Conservation (phyloP, 345 rosid species). For the Capsella bursapastoris region DNA sequence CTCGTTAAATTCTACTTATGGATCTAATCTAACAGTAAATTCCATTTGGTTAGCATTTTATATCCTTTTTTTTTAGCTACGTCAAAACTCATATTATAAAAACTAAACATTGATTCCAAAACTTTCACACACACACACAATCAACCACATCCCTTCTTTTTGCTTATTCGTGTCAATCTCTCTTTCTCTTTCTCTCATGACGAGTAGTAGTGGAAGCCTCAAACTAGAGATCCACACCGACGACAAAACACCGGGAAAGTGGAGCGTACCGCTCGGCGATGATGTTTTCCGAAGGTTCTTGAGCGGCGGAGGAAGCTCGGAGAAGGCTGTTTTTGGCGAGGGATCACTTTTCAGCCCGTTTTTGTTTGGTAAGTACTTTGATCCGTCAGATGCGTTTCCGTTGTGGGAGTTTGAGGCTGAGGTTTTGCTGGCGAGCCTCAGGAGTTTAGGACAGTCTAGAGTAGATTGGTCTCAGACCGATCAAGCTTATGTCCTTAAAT, state of each 20-base stretch:
- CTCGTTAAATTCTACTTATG: background rate
- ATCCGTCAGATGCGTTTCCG: conserved; percentile 94
- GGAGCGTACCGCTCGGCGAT: conserved; percentile 69
- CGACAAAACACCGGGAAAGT: conserved; percentile 69
- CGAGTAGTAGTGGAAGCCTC: conserved; percentile 45
- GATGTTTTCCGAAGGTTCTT: conserved; percentile 62
- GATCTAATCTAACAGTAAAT: background rate
- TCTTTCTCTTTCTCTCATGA: conserved; percentile 22
- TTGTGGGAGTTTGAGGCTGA: conserved; percentile 87
- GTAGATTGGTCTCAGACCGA: conserved; percentile 85
- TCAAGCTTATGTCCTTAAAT: conserved; percentile 70
- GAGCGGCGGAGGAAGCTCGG: conserved; percentile 44
- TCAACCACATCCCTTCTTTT: background rate
- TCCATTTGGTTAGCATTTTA: background rate
- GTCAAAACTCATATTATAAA: conserved; percentile 28
- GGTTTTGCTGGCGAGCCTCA: conserved; percentile 55
- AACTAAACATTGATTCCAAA: conserved; percentile 37
- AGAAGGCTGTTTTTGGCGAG: conserved; percentile 72
- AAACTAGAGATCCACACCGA: conserved; percentile 62
- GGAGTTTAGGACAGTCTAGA: conserved; percentile 60
- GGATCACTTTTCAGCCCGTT: conserved; percentile 86
- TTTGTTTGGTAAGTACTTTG: conserved; percentile 83
- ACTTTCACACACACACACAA: conserved; percentile 27
- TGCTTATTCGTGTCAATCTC: conserved; percentile 26
- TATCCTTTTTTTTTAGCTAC: background rate